Evolutionary conservation across 306 rosid genomes (phyloP).

Genomic region (Medicago ruthenica): DNA sequence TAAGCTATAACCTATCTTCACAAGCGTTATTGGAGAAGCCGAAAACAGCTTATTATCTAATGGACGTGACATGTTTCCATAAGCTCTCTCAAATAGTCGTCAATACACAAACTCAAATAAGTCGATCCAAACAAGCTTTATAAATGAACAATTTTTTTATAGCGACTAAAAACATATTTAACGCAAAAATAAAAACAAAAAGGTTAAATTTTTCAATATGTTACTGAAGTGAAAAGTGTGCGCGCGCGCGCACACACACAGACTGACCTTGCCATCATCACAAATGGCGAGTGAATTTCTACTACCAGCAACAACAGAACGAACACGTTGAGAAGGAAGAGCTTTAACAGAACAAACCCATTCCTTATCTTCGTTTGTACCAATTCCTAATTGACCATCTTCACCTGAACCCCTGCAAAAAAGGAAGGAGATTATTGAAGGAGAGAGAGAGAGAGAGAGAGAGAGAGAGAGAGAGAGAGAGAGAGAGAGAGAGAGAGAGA

Average conservation of each 20-base stretch:
- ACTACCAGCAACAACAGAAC: conserved; percentile 93
- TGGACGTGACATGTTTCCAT: too few species aligned
- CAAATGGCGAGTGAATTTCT: conserved; percentile 93
- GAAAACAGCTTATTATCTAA: too few species aligned
- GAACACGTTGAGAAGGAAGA: conserved; percentile 53
- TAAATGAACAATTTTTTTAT: too few species aligned
- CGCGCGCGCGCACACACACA: not conserved
- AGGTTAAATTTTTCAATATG: too few species aligned
- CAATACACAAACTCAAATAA: not conserved
- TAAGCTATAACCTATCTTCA: too few species aligned
- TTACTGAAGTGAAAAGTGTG: not conserved
- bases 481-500: not conserved
- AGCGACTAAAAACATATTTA: too few species aligned
- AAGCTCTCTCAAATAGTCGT: too few species aligned
- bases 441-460: not conserved
- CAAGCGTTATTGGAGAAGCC: too few species aligned
- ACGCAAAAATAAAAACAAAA: too few species aligned
- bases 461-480: conserved; percentile 27
- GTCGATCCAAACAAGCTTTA: not conserved
- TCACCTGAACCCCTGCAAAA: conserved; percentile 89
- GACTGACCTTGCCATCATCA: conserved; percentile 74
- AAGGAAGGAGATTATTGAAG: not conserved
- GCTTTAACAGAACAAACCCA: conserved; percentile 66
- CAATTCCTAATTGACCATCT: conserved; percentile 93
- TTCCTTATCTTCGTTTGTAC: conserved; percentile 78